Evolutionary conservation across 2,329 filamentous ascomycete species (phyloP).

Genomic region (Penicillium olsonii): DNA sequence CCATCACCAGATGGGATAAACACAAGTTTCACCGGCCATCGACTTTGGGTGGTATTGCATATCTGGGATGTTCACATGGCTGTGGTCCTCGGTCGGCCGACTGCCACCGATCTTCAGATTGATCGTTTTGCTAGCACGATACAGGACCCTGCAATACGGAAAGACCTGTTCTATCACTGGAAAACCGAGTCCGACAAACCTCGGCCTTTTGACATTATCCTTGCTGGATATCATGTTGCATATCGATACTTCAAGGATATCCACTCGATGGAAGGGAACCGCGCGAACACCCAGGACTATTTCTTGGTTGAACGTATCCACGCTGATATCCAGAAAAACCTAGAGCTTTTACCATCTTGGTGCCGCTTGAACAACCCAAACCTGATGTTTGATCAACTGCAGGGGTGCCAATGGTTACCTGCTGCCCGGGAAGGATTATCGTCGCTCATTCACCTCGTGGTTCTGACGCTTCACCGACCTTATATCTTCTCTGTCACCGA

Average conservation of each 20-base stretch:
- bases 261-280: not conserved
- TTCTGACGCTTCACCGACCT: conserved; percentile 22
- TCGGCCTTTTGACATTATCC: not conserved
- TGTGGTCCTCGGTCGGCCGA: conserved; percentile 22
- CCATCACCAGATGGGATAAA: not conserved
- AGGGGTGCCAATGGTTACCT: conserved; percentile 17
- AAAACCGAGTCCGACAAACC: not conserved
- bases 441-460: conserved; percentile 18
- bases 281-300: conserved; percentile 2
- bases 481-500: conserved; percentile 19
- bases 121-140: conserved; percentile 12
- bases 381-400: conserved; percentile 15
- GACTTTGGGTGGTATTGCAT: conserved; percentile 20
- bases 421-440: conserved; percentile 14
- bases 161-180: conserved; percentile 10
- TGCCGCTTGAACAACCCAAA: conserved; percentile 16
- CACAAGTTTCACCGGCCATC: conserved; percentile 7
- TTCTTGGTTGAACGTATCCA: conserved; percentile 11
- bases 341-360: conserved; percentile 16
- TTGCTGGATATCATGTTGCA: not conserved
- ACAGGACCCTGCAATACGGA: conserved; percentile 1
- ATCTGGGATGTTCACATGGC: conserved; percentile 25
- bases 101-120: conserved; percentile 13
- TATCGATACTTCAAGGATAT: not conserved
- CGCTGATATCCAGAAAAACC: conserved; percentile 9